These are phyloP conservation scores for Apiospora marii DNA, from an alignment of 2,329 filamentous ascomycete genomes.

Conservation along the genomic window DNA sequence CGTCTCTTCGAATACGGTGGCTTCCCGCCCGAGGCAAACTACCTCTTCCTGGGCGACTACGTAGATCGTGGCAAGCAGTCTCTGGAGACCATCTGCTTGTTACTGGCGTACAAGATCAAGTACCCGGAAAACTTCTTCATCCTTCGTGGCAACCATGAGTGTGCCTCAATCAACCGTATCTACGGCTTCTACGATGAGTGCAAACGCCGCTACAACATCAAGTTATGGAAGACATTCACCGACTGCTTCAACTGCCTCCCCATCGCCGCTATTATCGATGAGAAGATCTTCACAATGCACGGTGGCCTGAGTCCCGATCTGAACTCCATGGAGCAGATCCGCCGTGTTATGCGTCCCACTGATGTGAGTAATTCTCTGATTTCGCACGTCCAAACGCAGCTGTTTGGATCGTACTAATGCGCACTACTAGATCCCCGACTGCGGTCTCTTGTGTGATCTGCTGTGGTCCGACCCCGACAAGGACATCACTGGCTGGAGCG, in stretches of 20 bases:
- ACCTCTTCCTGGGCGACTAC: slow-evolving; percentile 98
- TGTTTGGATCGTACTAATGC: slow-evolving; percentile 7
- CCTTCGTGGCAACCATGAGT: slow-evolving; percentile 97
- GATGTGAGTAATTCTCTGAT: slow-evolving; percentile 73
- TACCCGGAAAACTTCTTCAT: slow-evolving; percentile 99
- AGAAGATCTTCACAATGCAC: slow-evolving; percentile 99
- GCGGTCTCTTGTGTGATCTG: slow-evolving; percentile 94
- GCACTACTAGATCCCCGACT: slow-evolving; percentile 88
- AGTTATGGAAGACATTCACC: slow-evolving; percentile 99
- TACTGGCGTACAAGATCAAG: slow-evolving; percentile 99
- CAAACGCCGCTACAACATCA: slow-evolving; percentile 99
- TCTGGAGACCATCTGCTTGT: slow-evolving; percentile 95
- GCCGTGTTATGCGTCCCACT: slow-evolving; percentile 97
- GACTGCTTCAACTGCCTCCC: slow-evolving; percentile 99
- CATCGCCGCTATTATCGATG: slow-evolving; percentile 98
- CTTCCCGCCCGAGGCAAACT: slow-evolving; percentile 98
- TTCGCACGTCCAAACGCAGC: background rate
- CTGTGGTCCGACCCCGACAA: slow-evolving; percentile 99
- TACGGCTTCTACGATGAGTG: slow-evolving; percentile 99
- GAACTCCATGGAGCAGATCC: slow-evolving; percentile 99
- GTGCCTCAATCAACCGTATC: slow-evolving; percentile 97
- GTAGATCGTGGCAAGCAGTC: slow-evolving; percentile 99
- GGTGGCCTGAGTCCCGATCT: slow-evolving; percentile 95
- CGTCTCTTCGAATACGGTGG: slow-evolving; percentile 98
- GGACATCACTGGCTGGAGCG: slow-evolving; percentile 98